Conservation (phyloP, 495 filamentous ascomycete species). For the Hypoxylon fragiforme region DNA sequence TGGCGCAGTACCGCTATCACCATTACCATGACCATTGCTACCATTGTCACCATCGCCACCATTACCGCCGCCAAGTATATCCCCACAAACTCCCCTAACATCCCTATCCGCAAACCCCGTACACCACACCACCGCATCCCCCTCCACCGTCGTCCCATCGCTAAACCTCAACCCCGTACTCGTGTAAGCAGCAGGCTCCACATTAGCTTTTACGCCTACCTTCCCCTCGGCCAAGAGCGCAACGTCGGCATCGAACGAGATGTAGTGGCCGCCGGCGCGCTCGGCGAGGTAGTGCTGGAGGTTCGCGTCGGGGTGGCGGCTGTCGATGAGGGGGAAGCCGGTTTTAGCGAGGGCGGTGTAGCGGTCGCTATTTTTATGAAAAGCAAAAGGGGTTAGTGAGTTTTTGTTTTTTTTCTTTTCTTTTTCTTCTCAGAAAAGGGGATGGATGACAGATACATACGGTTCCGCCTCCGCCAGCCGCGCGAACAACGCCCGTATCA, state of each 20-base stretch:
- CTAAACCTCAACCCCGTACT: conserved; percentile 32
- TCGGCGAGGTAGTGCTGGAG: conserved; percentile 32
- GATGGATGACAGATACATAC: no score
- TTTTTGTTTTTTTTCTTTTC: no score
- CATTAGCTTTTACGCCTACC: conserved; percentile 23
- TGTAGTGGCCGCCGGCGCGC: conserved; percentile 41
- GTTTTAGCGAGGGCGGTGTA: conserved; percentile 31
- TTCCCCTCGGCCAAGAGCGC: conserved; percentile 31
- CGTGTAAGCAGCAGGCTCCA: conserved; percentile 34
- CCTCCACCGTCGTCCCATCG: conserved; percentile 34
- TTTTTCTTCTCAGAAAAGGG: no score
- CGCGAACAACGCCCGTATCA: conserved; percentile 12
- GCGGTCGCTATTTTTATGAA: conserved; percentile 28
- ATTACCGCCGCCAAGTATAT: not conserved
- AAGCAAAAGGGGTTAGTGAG: not conserved
- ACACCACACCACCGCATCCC: conserved; percentile 43
- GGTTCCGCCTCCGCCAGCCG: conserved; percentile 28
- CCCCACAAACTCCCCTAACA: conserved; percentile 26
- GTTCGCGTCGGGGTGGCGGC: conserved; percentile 20
- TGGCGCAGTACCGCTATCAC: no score
- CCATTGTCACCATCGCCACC: not conserved
- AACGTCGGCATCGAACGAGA: conserved; percentile 36
- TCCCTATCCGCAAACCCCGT: conserved; percentile 41
- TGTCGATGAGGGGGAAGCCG: conserved; percentile 39
- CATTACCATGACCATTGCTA: no score